Evolutionary conservation across 805 yeast species (phyloP).

Genomic region (Zygosaccharomyces gambellarensis): DNA sequence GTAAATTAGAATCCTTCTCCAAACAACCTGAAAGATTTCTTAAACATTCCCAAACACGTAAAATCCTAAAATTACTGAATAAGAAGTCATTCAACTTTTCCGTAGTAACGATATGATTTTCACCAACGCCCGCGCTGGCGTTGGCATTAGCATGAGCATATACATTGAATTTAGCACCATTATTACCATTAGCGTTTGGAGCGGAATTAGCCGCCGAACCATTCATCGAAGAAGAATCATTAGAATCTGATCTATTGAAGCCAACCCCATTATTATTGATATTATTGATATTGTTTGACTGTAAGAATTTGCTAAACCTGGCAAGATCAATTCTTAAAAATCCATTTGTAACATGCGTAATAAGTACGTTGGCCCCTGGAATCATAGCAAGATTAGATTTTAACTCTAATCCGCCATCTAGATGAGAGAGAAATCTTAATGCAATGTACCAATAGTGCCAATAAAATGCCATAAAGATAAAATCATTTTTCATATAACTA

Average conservation of each 20-base stretch:
- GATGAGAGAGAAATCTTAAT: conserved; percentile 8
- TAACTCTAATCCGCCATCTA: conserved; percentile 1
- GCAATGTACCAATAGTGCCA: conserved; percentile 34
- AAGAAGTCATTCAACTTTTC: conserved; percentile 24
- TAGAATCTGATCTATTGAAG: conserved; percentile 1
- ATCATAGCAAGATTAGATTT: conserved; percentile 8
- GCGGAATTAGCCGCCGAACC: conserved; percentile 3
- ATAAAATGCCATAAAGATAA: conserved; percentile 27
- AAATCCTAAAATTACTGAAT: conserved; percentile 20
- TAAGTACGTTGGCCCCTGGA: conserved; percentile 23
- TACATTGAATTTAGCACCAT: neutral
- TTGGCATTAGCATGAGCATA: conserved; percentile 1
- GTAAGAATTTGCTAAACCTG: conserved; percentile 15
- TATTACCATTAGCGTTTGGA: conserved; percentile 7
- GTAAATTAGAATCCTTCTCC: conserved; percentile 4
- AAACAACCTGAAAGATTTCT: conserved; percentile 20
- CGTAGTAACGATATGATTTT: conserved; percentile 8
- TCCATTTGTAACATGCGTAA: conserved; percentile 15
- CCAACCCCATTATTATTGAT: neutral
- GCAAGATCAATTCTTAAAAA: conserved; percentile 22
- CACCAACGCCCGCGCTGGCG: conserved; percentile 1
- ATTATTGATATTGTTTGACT: conserved; percentile 3
- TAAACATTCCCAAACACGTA: conserved; percentile 28
- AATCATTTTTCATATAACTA: conserved; percentile 30
- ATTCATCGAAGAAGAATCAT: neutral